Percentiles rank a stretch among this genome's conserved stretches.
Conservation (phyloP, 1,284 basidiomycete species). For the Trichosporon faecale region DNA sequence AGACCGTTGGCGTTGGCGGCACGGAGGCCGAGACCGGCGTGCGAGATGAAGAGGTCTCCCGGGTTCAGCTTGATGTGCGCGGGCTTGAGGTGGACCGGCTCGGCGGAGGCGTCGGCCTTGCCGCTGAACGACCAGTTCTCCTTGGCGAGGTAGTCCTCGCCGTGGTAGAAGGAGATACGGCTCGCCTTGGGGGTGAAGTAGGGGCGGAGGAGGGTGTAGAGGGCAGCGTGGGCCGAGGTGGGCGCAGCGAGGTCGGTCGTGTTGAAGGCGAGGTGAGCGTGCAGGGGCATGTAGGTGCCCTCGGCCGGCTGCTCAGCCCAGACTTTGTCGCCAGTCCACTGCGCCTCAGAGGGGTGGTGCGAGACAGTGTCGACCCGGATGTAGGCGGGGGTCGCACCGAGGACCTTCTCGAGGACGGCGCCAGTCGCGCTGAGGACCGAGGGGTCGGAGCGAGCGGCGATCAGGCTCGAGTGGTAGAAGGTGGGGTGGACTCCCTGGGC, state of each 20-base stretch:
- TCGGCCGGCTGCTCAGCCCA: slow-evolving; percentile 23
- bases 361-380: slow-evolving; percentile 31
- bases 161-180: slow-evolving; percentile 43
- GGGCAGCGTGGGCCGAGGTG: slow-evolving; percentile 34
- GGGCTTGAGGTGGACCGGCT: slow-evolving; percentile 28
- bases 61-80: slow-evolving; percentile 31
- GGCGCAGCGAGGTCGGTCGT: slow-evolving; percentile 29
- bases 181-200: slow-evolving; percentile 36
- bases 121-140: slow-evolving; percentile 37
- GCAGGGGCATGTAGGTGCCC: slow-evolving; percentile 26
- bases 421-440: slow-evolving; percentile 37
- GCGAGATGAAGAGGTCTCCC: slow-evolving; percentile 43
- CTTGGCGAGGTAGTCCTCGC: slow-evolving; percentile 34
- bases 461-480: slow-evolving; percentile 38
- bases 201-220: slow-evolving; percentile 44
- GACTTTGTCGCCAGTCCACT: slow-evolving; percentile 19
- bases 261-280: slow-evolving; percentile 41
- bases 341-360: slow-evolving; percentile 16
- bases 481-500: slow-evolving; percentile 23
- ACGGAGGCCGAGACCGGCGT: slow-evolving; percentile 31
- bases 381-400: slow-evolving; percentile 19
- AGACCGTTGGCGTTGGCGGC: slow-evolving; percentile 23
- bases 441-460: slow-evolving; percentile 39
- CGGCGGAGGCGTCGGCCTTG: slow-evolving; percentile 27
- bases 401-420: slow-evolving; percentile 30